Evolutionary conservation across 495 filamentous ascomycete genomes (phyloP), one percentile per base, ranked within the genome.

Genomic region (Neurospora cerealis): DNA sequence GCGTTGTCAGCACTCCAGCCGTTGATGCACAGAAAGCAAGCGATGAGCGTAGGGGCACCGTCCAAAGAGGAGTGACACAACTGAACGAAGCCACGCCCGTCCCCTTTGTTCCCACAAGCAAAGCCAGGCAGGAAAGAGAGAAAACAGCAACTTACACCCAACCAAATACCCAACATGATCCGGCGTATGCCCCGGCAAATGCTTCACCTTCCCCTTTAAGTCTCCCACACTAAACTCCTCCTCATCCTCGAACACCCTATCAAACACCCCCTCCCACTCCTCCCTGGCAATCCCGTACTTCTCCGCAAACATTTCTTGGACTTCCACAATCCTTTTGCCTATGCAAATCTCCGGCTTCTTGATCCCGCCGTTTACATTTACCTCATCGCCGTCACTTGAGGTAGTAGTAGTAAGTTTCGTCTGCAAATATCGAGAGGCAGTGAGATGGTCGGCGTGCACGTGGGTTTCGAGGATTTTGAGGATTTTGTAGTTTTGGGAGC

Each of bases 401-500:
- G 40, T 41, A 41, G 10, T 0, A 2, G 42, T 72, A 5, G 75
- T 19, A 5, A 91, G 83, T 19, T 78, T 75, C 3, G 70, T 73
- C 75, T 89, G 88, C 1, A 91, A 81, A 73, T 90, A 91, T 6
- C 78, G 79, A 0, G 88, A 79, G 0, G 89, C 85, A 1, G 87
- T 90, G n/a, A 90, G 78, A 76, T 91, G 89, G 80, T 90, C 89
- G 60, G 89, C 89, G 75, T 91, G 89, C 15, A 83, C 85, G 75
- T 90, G 89, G 0, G 89, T 90, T 76, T 91, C 89, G 24, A 91
- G 82, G 39, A 91, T 85, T 7, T 72, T 74, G 2, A 75, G 77
- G 62, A 90, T 78, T 10, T 40, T 83, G 78, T 89, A 90, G 9
- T 82, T 82, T 2, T 87, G 74, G 34, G 83, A 73, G 11, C 77